Conservation (phyloP, 2,329 filamentous ascomycete genomes). For the Ophiognomonia clavigignenti-juglandacearum region DNA sequence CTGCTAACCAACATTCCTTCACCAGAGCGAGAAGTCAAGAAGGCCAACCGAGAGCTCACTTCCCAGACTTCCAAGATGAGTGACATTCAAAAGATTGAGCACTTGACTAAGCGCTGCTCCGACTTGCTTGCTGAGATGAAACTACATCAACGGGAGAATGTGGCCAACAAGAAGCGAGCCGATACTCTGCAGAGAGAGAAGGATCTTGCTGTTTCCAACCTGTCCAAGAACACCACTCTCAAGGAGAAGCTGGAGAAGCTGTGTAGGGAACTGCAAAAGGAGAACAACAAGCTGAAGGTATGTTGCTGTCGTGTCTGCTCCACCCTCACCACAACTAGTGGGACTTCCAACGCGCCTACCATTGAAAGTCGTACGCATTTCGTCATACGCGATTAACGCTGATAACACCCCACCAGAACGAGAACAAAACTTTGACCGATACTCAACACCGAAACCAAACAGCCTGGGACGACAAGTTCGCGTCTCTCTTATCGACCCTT, state of each 20-base stretch:
- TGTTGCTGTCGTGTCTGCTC: no score
- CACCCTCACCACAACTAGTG: no score
- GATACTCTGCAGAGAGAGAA: constrained; percentile 96
- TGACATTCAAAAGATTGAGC: constrained; percentile 85
- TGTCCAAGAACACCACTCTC: constrained; percentile 83
- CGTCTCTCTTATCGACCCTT: constrained; percentile 74
- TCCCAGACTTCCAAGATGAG: constrained; percentile 88
- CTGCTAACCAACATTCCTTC: constrained; percentile 23
- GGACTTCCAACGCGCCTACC: no score
- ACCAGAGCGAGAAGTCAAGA: constrained; percentile 91
- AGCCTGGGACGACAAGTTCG: constrained; percentile 80
- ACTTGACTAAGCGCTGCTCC: constrained; percentile 84
- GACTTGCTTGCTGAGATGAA: constrained; percentile 95
- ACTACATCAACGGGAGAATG: constrained; percentile 85
- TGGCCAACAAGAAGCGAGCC: constrained; percentile 92
- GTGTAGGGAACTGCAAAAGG: constrained; percentile 87
- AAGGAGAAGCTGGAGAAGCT: constrained; percentile 98
- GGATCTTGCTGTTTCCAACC: constrained; percentile 79
- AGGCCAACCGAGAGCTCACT: constrained; percentile 85
- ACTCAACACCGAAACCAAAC: constrained; percentile 77
- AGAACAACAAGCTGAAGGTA: constrained; percentile 98
- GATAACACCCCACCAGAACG: constrained; percentile 48
- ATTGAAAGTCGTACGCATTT: no score
- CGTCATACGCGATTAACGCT: constrained; percentile 19
- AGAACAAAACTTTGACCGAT: constrained; percentile 88